phyloP scores from a whole-genome alignment of 768 basidiomycete species.

The Trametes cubensis region DNA sequence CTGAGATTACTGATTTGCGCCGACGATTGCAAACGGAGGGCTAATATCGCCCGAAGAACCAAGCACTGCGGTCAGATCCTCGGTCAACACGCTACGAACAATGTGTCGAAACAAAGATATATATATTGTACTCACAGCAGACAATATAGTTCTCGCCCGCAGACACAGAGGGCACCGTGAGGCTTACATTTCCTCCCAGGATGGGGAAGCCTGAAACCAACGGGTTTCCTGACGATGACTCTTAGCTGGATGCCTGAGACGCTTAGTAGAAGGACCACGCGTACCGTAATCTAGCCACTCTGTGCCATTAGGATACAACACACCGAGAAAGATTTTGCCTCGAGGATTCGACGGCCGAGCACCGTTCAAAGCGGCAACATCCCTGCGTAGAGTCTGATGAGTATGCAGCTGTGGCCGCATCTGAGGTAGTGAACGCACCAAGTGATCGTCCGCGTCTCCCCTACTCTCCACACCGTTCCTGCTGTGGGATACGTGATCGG shows the following conservation, averaged over 20 bases:
- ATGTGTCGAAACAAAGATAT: background rate
- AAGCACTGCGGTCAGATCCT: background rate
- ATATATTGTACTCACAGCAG: background rate
- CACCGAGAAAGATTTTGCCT: slow-evolving; percentile 50
- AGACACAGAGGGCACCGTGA: background rate
- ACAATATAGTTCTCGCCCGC: background rate
- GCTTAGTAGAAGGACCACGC: too few species aligned
- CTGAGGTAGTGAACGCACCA: slow-evolving; percentile 38
- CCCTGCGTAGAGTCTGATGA: slow-evolving; percentile 15
- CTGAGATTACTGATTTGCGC: background rate
- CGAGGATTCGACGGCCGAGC: slow-evolving; percentile 36
- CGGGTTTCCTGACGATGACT: background rate
- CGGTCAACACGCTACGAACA: too few species aligned
- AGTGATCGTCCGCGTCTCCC: slow-evolving; percentile 41
- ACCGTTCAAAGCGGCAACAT: slow-evolving; percentile 36
- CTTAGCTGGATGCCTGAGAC: too few species aligned
- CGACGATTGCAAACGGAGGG: background rate
- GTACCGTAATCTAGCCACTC: too few species aligned
- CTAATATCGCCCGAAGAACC: background rate
- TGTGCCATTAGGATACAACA: too few species aligned
- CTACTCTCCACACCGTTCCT: slow-evolving; percentile 41
- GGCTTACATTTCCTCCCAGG: background rate
- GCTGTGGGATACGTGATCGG: slow-evolving; percentile 43
- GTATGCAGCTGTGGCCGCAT: too few species aligned
- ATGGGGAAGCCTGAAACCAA: background rate